Evolutionary conservation across 495 filamentous ascomycete species (phyloP).

Genomic region (Pyrenula aspistea): DNA sequence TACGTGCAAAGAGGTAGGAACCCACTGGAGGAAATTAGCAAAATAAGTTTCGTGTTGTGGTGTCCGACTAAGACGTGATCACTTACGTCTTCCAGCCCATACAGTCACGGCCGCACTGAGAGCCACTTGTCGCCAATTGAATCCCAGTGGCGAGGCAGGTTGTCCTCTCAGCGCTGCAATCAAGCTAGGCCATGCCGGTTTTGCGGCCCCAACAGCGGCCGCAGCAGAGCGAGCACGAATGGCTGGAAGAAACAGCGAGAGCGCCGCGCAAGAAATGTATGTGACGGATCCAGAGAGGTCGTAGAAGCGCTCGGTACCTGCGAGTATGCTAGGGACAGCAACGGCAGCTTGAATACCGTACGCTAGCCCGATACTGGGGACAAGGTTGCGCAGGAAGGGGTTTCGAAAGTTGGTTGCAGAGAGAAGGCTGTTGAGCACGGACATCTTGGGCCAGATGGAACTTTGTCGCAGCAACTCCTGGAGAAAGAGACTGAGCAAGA

Average conservation of each 20-base stretch:
- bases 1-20: conserved; percentile 42
- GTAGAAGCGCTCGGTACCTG: conserved; percentile 49
- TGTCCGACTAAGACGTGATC: not conserved
- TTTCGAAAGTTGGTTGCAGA: conserved; percentile 41
- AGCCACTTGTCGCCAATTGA: conserved; percentile 52
- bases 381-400: conserved; percentile 46
- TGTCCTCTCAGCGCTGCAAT: conserved; percentile 22
- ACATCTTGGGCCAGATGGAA: conserved; percentile 18
- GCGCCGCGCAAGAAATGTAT: conserved; percentile 42
- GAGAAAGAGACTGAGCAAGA: not conserved
- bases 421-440: conserved; percentile 37
- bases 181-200: conserved; percentile 35
- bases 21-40: conserved; percentile 30
- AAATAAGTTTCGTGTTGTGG: not conserved
- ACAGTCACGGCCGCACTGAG: conserved; percentile 40
- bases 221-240: conserved; percentile 35
- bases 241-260: conserved; percentile 46
- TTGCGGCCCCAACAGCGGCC: conserved; percentile 17
- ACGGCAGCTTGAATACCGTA: conserved; percentile 25
- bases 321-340: conserved; percentile 44
- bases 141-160: conserved; percentile 14
- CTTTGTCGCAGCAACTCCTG: not conserved
- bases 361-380: conserved; percentile 42
- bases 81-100: conserved; percentile 45
- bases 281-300: conserved; percentile 52